A percentile compares a stretch with the other conserved stretches of the same genome.
These are phyloP conservation scores for Kwoniella dendrophila DNA, from an alignment of 768 basidiomycete species.

Conservation along the genomic window DNA sequence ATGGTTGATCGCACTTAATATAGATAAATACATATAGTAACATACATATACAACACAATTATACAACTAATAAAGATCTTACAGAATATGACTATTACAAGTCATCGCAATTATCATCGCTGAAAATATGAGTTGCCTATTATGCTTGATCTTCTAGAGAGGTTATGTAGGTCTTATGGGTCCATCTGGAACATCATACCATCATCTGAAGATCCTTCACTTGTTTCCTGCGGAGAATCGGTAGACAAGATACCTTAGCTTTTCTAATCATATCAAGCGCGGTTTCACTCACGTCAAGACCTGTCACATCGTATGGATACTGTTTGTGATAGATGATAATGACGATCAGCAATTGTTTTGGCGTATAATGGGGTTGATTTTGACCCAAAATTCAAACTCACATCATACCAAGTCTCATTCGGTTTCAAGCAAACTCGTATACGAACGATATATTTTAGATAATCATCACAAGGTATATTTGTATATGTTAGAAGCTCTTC, in stretches of 20 bases:
- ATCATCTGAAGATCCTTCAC: conserved; percentile 13
- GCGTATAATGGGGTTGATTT: not conserved
- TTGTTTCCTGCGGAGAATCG: not conserved
- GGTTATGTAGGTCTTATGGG: too few species aligned
- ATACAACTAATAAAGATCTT: too few species aligned
- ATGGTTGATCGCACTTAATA: too few species aligned
- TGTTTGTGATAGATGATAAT: conserved; percentile 1
- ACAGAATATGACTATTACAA: too few species aligned
- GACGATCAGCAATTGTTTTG: not conserved
- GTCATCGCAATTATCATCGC: too few species aligned
- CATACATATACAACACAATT: too few species aligned
- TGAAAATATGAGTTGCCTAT: too few species aligned
- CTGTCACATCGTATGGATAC: conserved; percentile 34
- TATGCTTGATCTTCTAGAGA: too few species aligned
- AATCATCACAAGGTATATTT: conserved; percentile 13
- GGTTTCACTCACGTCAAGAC: conserved; percentile 29
- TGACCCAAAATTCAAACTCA: conserved; percentile 8
- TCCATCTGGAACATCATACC: conserved; percentile 26
- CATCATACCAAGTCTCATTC: conserved; percentile 28
- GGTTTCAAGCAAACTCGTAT: conserved; percentile 25
- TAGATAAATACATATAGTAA: too few species aligned
- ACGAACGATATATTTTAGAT: conserved; percentile 31
- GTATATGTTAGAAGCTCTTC: conserved; percentile 17
- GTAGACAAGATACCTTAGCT: not conserved
- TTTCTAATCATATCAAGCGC: not conserved